Conservation (phyloP, 177 flowering plant genomes). For the Telopea speciosissima region DNA sequence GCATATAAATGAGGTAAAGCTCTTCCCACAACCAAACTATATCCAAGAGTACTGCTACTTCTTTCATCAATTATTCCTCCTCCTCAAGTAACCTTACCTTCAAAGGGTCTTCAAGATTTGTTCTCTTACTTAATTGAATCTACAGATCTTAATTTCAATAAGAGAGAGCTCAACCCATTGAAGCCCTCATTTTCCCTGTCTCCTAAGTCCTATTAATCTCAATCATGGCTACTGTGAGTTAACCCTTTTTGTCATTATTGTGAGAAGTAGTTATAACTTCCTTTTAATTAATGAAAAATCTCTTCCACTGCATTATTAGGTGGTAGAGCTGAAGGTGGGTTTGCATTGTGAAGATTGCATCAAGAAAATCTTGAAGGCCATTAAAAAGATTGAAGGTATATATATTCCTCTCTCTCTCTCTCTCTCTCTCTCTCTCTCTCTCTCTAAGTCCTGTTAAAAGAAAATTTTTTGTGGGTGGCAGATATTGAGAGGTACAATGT, state of each 20-base stretch:
- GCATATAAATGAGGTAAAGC: neutral
- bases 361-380: slow-evolving; percentile 80
- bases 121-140: neutral
- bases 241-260: neutral
- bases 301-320: slow-evolving; percentile 21
- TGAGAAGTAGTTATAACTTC: neutral
- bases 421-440: neutral
- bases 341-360: slow-evolving; percentile 89
- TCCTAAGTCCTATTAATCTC: neutral
- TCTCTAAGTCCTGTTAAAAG: neutral
- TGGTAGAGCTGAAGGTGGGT: slow-evolving; percentile 82
- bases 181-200: neutral
- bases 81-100: too few species aligned
- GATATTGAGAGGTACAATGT: slow-evolving; percentile 80
- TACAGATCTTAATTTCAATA: too few species aligned
- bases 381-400: slow-evolving; percentile 82
- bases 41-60: too few species aligned
- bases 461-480: slow-evolving; percentile 20
- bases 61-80: too few species aligned
- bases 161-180: neutral
- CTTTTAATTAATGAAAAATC: neutral
- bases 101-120: too few species aligned
- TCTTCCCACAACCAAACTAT: too few species aligned
- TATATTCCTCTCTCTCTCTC: neutral
- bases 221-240: slow-evolving; percentile 20